Evolutionary conservation across 805 yeast species (phyloP).

Genomic region (Grigorovia jiainica): DNA sequence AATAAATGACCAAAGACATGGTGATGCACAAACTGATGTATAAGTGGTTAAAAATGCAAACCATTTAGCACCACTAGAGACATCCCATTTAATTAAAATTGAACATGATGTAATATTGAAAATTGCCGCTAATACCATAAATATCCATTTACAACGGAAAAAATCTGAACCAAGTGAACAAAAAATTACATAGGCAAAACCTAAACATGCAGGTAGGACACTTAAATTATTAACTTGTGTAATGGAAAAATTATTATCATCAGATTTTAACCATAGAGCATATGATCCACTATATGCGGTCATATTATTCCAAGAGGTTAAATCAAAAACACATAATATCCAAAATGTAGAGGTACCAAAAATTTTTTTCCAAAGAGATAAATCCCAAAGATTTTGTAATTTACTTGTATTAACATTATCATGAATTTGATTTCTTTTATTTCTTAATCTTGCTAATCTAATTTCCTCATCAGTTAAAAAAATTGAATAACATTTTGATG

Average conservation of each 20-base stretch:
- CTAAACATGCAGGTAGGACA: constrained; percentile 50
- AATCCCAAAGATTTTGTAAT: constrained; percentile 28
- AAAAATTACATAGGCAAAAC: constrained; percentile 40
- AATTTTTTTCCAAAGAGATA: constrained; percentile 42
- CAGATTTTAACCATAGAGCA: constrained; percentile 51
- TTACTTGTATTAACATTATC: constrained; percentile 24
- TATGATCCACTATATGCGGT: constrained; percentile 49
- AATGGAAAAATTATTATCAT: constrained; percentile 33
- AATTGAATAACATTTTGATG: constrained; percentile 46
- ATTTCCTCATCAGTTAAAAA: constrained; percentile 52
- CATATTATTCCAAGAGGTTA: constrained; percentile 55
- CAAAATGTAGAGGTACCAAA: constrained; percentile 48
- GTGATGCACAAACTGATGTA: constrained; percentile 55
- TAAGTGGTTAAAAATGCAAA: constrained; percentile 52
- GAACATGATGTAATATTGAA: constrained; percentile 47
- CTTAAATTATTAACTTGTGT: constrained; percentile 41
- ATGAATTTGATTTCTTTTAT: constrained; percentile 29
- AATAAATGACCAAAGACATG: constrained; percentile 49
- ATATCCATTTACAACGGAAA: constrained; percentile 43
- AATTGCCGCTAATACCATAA: constrained; percentile 41
- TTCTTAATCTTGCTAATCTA: constrained; percentile 38
- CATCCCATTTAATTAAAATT: constrained; percentile 50
- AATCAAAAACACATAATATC: constrained; percentile 43
- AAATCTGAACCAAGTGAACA: constrained; percentile 42
- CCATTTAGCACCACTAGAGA: constrained; percentile 52